These are phyloP conservation scores for Nothophaeocryptopus gaeumannii DNA, from an alignment of 2,329 filamentous ascomycete species.

Conservation along the genomic window DNA sequence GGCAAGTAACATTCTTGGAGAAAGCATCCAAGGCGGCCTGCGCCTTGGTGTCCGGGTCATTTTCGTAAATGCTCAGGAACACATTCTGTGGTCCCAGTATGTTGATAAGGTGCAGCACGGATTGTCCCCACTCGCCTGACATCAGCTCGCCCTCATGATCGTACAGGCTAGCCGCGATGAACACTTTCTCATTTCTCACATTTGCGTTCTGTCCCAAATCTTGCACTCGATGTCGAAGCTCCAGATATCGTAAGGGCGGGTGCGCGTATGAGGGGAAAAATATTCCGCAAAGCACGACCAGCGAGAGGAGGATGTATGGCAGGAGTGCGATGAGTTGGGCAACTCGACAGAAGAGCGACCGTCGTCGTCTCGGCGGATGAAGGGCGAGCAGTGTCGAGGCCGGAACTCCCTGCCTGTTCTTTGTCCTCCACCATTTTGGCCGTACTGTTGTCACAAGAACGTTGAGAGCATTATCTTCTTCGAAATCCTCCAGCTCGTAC, in stretches of 20 bases:
- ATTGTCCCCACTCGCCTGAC: slow-evolving; percentile 61
- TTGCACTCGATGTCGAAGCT: slow-evolving; percentile 38
- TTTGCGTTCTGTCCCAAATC: slow-evolving; percentile 43
- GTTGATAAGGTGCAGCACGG: slow-evolving; percentile 60
- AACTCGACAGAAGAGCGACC: slow-evolving; percentile 15
- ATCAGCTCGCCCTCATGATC: slow-evolving; percentile 61
- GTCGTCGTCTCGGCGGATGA: slow-evolving; percentile 18
- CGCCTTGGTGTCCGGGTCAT: slow-evolving; percentile 60
- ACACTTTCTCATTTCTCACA: slow-evolving; percentile 62
- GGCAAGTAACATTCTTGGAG: slow-evolving; percentile 47
- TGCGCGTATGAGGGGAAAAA: slow-evolving; percentile 58
- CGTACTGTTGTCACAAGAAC: slow-evolving; percentile 1
- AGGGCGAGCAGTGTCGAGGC: slow-evolving; percentile 9
- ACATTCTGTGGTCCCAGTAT: slow-evolving; percentile 66
- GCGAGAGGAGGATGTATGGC: slow-evolving; percentile 17
- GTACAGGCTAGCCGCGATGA: slow-evolving; percentile 69
- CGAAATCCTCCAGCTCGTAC: slow-evolving; percentile 18
- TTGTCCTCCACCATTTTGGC: slow-evolving; percentile 13
- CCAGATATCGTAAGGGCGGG: slow-evolving; percentile 52
- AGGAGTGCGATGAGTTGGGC: slow-evolving; percentile 16
- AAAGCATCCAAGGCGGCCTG: slow-evolving; percentile 55
- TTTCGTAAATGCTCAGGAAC: slow-evolving; percentile 71
- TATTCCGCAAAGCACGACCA: slow-evolving; percentile 44
- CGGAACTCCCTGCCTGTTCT: slow-evolving; percentile 10
- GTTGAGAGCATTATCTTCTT: slow-evolving; percentile 10